phyloP scores from a whole-genome alignment of 2,329 filamentous ascomycete species.

The Aspergillus sp. region DNA sequence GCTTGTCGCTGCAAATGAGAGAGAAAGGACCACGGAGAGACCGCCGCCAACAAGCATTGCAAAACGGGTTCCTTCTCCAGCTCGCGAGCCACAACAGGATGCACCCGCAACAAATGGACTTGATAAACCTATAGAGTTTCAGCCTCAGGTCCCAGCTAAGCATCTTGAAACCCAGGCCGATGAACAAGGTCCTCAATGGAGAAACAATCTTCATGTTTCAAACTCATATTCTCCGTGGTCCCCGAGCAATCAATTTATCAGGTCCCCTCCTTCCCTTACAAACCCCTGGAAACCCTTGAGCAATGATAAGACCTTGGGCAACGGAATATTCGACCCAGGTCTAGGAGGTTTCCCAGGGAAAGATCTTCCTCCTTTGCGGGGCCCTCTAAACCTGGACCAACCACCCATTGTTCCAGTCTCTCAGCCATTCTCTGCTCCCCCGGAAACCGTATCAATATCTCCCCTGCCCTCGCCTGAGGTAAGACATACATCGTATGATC shows the following conservation, averaged over 20 bases:
- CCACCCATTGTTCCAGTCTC: constrained; percentile 27
- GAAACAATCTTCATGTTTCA: constrained; percentile 30
- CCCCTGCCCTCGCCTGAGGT: constrained; percentile 35
- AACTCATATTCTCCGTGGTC: constrained; percentile 34
- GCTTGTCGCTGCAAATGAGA: constrained; percentile 31
- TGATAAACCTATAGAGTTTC: constrained; percentile 17
- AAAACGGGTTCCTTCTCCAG: constrained; percentile 26
- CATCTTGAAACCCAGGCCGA: constrained; percentile 22
- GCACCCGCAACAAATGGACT: constrained; percentile 23
- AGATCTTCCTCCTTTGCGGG: constrained; percentile 35
- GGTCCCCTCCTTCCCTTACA: constrained; percentile 28
- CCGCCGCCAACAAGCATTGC: constrained; percentile 14
- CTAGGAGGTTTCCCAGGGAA: constrained; percentile 45
- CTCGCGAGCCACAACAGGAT: constrained; percentile 23
- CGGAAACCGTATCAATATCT: constrained; percentile 28
- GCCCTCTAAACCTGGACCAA: constrained; percentile 35
- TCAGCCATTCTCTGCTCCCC: constrained; percentile 26
- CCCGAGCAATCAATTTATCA: constrained; percentile 27
- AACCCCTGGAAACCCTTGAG: constrained; percentile 56
- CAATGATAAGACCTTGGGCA: constrained; percentile 53
- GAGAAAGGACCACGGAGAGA: constrained; percentile 31
- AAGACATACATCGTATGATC: constrained; percentile 30
- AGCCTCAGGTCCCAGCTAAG: constrained; percentile 15
- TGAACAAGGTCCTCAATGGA: constrained; percentile 32
- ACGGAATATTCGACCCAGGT: constrained; percentile 55